Base-by-base conservation (phyloP, 2,329 filamentous ascomycete species). In the Xenoacremonium recifei region DNA sequence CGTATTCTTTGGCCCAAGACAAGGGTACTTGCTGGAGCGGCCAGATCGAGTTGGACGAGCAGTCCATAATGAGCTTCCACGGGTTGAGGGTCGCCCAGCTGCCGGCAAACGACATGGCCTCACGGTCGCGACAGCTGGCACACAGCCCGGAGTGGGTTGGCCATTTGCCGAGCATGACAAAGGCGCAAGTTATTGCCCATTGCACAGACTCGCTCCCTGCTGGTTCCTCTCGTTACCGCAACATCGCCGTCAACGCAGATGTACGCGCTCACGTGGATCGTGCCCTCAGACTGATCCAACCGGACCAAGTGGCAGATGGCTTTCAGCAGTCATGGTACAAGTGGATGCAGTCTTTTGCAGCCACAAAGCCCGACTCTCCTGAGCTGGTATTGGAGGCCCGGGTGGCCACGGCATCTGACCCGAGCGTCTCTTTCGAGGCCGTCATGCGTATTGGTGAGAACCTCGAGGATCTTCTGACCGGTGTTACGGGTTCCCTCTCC, bases 281-380 rank as follows among this genome's bases (percentile, higher is more conserved):
- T 13, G 41, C 41, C 13, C 29, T 44, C 31, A 44, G 36, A 27
- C 25, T 21, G 4, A 25, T 44, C 5, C 36, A 31, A 16, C 33
- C 34, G 12, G 18, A 33, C 2, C 32, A 39, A 20, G 33, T 44
- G 7, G 17, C 36, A 3, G 34, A 35, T 12, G 41, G 33, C 17
- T 37, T 39, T 27, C 41, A 37, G 20, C 41, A 37, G 16, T 34
- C 35, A 16, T 44, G 41, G 41, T 37, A 44, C 21, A 31, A 44
- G 18, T 44, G 41, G 41, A 44, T 44, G 41, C 34, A 39, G 29
- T 19, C 36, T 12, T 37, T 37, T 20, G 32, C 12, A 27, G 21
- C 18, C 32, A 44, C 20, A 44, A 20, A 16, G 25, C 29, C n/a
- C 36, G 39, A 20, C 23, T 36, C 13, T 44, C 7, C 23, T 40